Percentiles rank a stretch among this genome's conserved stretches.
Evolutionary conservation across 2,329 filamentous ascomycete genomes (phyloP).

Genomic region (Paecilomyces fulvus): DNA sequence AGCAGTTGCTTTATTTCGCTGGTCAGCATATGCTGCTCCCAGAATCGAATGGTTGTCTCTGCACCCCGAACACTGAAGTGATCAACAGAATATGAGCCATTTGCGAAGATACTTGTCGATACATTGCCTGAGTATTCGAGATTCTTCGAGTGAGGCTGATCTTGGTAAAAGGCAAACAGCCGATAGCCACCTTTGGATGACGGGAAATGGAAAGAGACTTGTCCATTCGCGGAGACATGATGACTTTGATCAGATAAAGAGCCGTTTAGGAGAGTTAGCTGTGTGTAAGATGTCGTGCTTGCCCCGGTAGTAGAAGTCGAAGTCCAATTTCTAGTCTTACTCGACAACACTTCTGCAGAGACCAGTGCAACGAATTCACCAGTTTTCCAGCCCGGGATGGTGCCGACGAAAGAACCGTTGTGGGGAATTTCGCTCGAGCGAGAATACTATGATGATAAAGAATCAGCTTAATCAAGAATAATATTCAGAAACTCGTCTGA

Average conservation of each 20-base stretch:
- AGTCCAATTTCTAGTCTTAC: not conserved
- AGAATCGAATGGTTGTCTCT: constrained; percentile 22
- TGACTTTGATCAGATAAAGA: not conserved
- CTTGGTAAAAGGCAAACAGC: constrained; percentile 24
- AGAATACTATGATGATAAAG: no score
- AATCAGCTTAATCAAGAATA: no score
- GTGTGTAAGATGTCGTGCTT: no score
- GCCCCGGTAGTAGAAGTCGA: no score
- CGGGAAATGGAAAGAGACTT: not conserved
- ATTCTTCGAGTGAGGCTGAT: constrained; percentile 18
- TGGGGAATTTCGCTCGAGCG: no score
- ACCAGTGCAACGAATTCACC: constrained; percentile 15
- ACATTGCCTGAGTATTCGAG: constrained; percentile 16
- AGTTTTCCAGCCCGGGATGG: constrained; percentile 30
- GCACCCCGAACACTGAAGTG: constrained; percentile 31
- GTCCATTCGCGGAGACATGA: not conserved
- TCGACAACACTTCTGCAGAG: constrained; percentile 7
- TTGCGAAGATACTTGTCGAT: constrained; percentile 13
- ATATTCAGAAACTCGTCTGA: no score
- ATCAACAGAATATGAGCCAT: constrained; percentile 25
- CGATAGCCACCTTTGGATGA: constrained; percentile 9
- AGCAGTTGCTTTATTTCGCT: constrained; percentile 20
- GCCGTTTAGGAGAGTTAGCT: not conserved
- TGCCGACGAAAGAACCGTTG: constrained; percentile 19
- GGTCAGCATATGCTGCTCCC: constrained; percentile 26